Percentiles rank a stretch among this genome's conserved stretches.
Evolutionary conservation across 1,139 yeast genomes (phyloP).

Genomic region (Sugiyamaella japonica): DNA sequence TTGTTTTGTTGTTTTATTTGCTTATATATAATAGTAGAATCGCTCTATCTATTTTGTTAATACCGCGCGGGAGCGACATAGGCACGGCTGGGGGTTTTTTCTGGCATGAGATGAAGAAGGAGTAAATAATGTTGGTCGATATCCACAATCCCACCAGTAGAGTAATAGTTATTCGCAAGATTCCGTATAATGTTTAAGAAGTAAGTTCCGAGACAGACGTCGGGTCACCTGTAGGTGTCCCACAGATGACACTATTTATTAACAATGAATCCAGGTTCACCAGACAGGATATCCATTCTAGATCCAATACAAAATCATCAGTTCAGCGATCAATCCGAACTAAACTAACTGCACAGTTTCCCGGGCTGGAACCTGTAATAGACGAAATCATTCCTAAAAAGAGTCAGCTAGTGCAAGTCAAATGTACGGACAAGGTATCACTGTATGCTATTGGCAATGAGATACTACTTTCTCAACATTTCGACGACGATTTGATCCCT

Average conservation of each 20-base stretch:
- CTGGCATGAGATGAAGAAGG: too few relatives aligned
- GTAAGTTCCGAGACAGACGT: neutral
- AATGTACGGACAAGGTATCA: constrained; percentile 87
- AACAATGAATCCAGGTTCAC: constrained; percentile 47
- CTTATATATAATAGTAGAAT: constrained; percentile 9
- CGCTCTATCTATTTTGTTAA: neutral
- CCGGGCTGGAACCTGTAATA: constrained; percentile 66
- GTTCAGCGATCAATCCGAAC: constrained; percentile 82
- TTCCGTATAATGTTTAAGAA: constrained; percentile 3
- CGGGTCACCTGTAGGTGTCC: too few relatives aligned
- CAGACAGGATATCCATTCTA: constrained; percentile 83
- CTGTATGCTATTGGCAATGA: constrained; percentile 73
- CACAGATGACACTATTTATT: neutral
- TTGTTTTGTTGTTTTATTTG: constrained; percentile 5
- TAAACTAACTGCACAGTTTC: constrained; percentile 71
- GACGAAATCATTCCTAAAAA: constrained; percentile 89
- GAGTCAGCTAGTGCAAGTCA: constrained; percentile 75
- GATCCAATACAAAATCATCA: constrained; percentile 89
- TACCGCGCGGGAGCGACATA: neutral
- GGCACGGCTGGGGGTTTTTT: constrained; percentile 6
- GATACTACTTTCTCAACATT: constrained; percentile 77
- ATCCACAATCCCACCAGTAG: too few relatives aligned
- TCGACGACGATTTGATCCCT: constrained; percentile 76
- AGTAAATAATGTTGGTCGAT: too few relatives aligned
- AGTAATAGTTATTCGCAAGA: neutral